Conservation (phyloP, 2,329 filamentous ascomycete species). For the Septoria petroselini region DNA sequence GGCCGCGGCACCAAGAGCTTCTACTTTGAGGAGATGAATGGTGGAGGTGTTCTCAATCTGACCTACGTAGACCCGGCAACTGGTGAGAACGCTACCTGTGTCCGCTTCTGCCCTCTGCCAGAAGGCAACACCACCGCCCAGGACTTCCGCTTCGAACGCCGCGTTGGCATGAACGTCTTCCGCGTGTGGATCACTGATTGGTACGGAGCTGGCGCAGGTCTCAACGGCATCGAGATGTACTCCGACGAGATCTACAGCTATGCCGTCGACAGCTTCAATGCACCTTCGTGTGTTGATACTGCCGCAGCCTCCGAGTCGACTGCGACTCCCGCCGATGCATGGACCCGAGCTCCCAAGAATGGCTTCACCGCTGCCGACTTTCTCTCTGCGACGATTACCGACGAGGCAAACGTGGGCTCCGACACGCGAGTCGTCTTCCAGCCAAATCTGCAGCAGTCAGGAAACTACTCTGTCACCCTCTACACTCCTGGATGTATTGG, state of each 20-base stretch:
- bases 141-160: conserved; percentile 88
- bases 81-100: conserved; percentile 68
- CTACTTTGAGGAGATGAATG: conserved; percentile 78
- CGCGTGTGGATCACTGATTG: conserved; percentile 80
- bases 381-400: conserved; percentile 64
- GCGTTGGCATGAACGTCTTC: conserved; percentile 82
- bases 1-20: conserved; percentile 82
- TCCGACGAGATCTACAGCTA: conserved; percentile 68
- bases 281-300: conserved; percentile 71
- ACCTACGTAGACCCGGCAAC: conserved; percentile 73
- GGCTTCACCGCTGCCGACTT: conserved; percentile 71
- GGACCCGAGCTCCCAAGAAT: conserved; percentile 64
- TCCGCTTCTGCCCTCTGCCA: conserved; percentile 79
- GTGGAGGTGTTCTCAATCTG: conserved; percentile 93
- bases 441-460: conserved; percentile 81
- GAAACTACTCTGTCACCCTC: conserved; percentile 85
- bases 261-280: conserved; percentile 83
- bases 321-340: conserved; percentile 55
- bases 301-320: conserved; percentile 63
- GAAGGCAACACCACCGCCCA: conserved; percentile 66
- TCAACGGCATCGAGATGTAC: conserved; percentile 83
- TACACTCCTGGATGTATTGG: conserved; percentile 89
- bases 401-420: conserved; percentile 43
- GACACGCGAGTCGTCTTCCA: conserved; percentile 70
- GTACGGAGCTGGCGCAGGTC: conserved; percentile 80